Conservation (phyloP, 257 asterid species). For the Solanum chilense region DNA sequence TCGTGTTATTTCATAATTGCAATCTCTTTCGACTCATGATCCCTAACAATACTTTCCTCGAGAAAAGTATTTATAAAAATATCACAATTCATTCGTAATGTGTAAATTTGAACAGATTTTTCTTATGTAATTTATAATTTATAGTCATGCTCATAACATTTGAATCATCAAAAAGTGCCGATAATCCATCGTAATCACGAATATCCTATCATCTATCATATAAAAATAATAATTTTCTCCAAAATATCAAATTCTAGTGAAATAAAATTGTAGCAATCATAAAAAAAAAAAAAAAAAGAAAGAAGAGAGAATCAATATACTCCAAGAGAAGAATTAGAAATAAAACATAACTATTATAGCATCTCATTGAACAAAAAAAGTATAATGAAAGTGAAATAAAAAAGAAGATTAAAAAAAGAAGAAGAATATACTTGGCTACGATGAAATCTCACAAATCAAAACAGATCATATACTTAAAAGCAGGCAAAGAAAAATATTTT, state of each 20-base stretch:
- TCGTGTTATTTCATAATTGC: too few species aligned
- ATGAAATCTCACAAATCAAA: background rate
- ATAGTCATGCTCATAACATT: background rate
- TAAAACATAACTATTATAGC: background rate
- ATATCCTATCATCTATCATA: background rate
- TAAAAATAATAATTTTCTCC: too few species aligned
- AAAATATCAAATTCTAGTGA: background rate
- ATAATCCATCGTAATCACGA: background rate
- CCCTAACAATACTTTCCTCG: background rate
- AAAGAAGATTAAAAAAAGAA: too few species aligned
- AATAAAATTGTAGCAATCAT: background rate
- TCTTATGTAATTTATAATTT: background rate
- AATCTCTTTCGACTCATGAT: background rate
- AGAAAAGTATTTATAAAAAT: background rate
- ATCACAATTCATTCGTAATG: background rate
- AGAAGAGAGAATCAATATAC: background rate
- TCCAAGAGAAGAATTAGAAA: background rate
- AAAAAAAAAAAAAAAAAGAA: too few species aligned
- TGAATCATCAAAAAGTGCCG: background rate
- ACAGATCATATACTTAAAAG: too few species aligned
- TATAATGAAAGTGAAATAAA: too few species aligned
- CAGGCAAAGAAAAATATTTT: too few species aligned
- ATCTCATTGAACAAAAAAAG: background rate
- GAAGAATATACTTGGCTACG: background rate
- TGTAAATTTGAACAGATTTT: background rate